Base-by-base conservation (phyloP, 2,329 filamentous ascomycete genomes). In the Botrytis pseudocinerea region DNA sequence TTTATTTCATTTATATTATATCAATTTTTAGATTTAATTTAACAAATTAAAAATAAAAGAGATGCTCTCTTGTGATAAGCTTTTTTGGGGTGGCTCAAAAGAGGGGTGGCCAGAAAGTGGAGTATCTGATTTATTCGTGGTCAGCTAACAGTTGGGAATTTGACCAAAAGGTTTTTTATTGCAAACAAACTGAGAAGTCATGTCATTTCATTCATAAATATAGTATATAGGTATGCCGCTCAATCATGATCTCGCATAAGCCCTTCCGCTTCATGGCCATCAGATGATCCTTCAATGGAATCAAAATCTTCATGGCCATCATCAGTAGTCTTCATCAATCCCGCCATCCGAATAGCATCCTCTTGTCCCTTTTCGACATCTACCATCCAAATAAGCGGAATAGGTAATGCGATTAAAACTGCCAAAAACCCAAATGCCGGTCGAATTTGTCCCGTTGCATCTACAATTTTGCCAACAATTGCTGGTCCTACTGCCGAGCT, bases 381-480 rank as follows among this genome's bases (percentile, higher is more conserved):
- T 51, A 99, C 93, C 71, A 94, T 88, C 80, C 91, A 92, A 82
- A 98, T 93, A 69, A 98, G 84, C 1, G 94, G 93, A 25, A 95
- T 90, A 0, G 96, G 95, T 1, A 97, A 82, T 9, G 92, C 91
- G 10, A 99, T 92, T n/a, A 99, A 84, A 8, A 90, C 85, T 0
- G 93, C 94, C 59, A 99, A 85, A 81, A 99, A 99, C 87, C 92
- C 94, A 82, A 99, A 99, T 0, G 95, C 95, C 10, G 92, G 92
- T 66, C 93, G 87, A 73, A 96, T 95, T 77, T 93, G 91, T 8
- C 93, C 93, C 42, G 91, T 92, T 69, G 85, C 89, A 82, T 98
- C 95, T 20, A 96, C 97, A 76, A 99, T 97, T 20, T 91, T 90
- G 1, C 95, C 96, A 0, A 99, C 96, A 80, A 99, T 95, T 0